phyloP scores from a whole-genome alignment of 768 basidiomycete species.

The Trametes gibbosa region DNA sequence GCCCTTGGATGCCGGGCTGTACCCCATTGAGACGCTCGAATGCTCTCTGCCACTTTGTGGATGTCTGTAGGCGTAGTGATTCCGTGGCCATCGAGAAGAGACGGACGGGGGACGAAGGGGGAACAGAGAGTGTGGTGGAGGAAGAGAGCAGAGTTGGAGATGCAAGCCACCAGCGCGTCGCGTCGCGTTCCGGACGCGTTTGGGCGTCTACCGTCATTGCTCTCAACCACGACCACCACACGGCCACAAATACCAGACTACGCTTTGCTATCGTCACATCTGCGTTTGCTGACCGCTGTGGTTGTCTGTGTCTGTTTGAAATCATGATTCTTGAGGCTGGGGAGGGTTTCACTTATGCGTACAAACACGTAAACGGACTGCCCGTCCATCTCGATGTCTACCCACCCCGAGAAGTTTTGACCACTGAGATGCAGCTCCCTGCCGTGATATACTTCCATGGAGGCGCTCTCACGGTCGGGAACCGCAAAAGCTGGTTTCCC shows the following conservation, averaged over 20 bases:
- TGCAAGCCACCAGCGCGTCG: constrained; percentile 4
- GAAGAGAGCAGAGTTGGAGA: not conserved
- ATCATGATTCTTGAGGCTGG: not conserved
- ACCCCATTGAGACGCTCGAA: constrained; percentile 30
- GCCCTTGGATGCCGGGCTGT: constrained; percentile 30
- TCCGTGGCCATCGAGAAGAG: constrained; percentile 21
- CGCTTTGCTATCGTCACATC: not conserved
- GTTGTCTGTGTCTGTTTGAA: not conserved
- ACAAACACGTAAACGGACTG: constrained; percentile 32
- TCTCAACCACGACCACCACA: not conserved
- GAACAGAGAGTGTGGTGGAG: not conserved
- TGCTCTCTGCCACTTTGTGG: constrained; percentile 30
- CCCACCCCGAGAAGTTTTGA: constrained; percentile 11
- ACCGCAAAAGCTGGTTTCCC: constrained; percentile 61
- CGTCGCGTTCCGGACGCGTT: constrained; percentile 1
- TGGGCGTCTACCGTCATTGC: not conserved
- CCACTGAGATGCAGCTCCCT: constrained; percentile 18
- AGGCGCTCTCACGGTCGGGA: constrained; percentile 61
- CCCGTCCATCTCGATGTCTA: constrained; percentile 37
- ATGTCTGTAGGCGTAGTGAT: constrained; percentile 18
- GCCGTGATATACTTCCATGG: constrained; percentile 44
- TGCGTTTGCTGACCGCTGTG: not conserved
- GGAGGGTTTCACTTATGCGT: constrained; percentile 31
- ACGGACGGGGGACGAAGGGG: not conserved
- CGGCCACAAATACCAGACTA: too few relatives aligned